Base-by-base conservation (phyloP, 2,329 filamentous ascomycete species). In the Lecanosticta acicola region DNA sequence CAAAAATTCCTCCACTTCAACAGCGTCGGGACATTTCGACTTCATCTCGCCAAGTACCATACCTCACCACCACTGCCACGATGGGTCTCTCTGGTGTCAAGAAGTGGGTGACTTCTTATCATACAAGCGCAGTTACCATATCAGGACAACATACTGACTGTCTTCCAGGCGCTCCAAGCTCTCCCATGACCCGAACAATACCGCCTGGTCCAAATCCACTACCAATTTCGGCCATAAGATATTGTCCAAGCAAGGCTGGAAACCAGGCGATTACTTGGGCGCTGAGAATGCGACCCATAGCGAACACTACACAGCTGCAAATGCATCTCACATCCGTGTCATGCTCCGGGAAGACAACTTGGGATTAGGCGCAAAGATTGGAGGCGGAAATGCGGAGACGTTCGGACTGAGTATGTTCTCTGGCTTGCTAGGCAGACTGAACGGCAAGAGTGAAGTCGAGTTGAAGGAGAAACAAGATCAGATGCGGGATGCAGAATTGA, bases 161-260 rank as follows among this genome's bases (percentile, higher is more conserved):
- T n/a, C 13, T 14, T 9, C n/a, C 14, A 46, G 44, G 32, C 38
- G 39, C 32, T 29, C 75, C 39, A 94, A 91, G 71, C 82, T 97
- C 63, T 85, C 84, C 56, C 78, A 85, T 65, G 93, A 98, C 69
- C 93, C 93, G 5, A 96, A 97, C 71, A 98, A 97, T 68, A 95
- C 87, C 39, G 81, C 80, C 76, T 98, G 93, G 93, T 83, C 84
- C 46, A 83, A 84, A 60, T 84, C 90, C 64, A 87, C 84, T 54
- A 78, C 78, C 46, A 83, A 81, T 43, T 97, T 93, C 66, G 93
- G 93, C 57, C 90, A 95, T 66, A 87, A 83, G 63, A 91, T 97
- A 57, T 81, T 98, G 62, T 80, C 83, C 40, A 76, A 84, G 13
- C 89, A 96, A 61, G 93, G 93, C 54, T 98, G 93, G 93, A 78